These are phyloP conservation scores for Austroboletus eburneus DNA, from an alignment of 768 basidiomycete species.

Conservation along the genomic window DNA sequence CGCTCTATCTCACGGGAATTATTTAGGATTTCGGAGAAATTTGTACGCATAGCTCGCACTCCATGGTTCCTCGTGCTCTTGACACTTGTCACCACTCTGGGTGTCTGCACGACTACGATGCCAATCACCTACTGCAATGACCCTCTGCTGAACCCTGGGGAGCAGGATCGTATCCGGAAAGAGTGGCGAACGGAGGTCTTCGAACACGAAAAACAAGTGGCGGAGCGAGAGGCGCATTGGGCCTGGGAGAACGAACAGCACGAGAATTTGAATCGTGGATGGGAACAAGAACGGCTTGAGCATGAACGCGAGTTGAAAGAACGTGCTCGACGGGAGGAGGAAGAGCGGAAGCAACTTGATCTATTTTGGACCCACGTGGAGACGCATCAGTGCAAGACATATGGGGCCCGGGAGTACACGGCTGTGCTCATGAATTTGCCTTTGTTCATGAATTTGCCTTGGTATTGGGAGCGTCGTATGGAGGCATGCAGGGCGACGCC, in stretches of 20 bases:
- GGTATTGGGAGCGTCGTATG: slow-evolving; percentile 12
- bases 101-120: slow-evolving; percentile 7
- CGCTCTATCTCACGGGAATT: neutral
- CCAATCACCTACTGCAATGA: slow-evolving; percentile 17
- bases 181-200: slow-evolving; percentile 18
- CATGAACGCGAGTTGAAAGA: slow-evolving; percentile 17
- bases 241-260: slow-evolving; percentile 17
- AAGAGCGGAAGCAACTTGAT: slow-evolving; percentile 1
- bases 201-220: slow-evolving; percentile 13
- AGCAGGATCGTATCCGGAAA: slow-evolving; percentile 17
- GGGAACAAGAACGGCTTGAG: slow-evolving; percentile 17
- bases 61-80: neutral
- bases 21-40: neutral
- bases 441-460: slow-evolving; percentile 28
- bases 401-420: slow-evolving; percentile 27
- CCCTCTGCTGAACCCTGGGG: slow-evolving; percentile 14
- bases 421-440: slow-evolving; percentile 29
- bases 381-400: slow-evolving; percentile 22
- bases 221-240: slow-evolving; percentile 17
- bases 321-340: slow-evolving; percentile 14
- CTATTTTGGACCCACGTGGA: slow-evolving; percentile 22
- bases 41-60: neutral
- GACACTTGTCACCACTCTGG: neutral
- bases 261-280: slow-evolving; percentile 4
- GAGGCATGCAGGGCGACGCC: slow-evolving; percentile 22